A percentile compares a stretch with the other conserved stretches of the same genome.
phyloP scores from a whole-genome alignment of 1,284 basidiomycete genomes.

The Ceraceosorus guamensis region DNA sequence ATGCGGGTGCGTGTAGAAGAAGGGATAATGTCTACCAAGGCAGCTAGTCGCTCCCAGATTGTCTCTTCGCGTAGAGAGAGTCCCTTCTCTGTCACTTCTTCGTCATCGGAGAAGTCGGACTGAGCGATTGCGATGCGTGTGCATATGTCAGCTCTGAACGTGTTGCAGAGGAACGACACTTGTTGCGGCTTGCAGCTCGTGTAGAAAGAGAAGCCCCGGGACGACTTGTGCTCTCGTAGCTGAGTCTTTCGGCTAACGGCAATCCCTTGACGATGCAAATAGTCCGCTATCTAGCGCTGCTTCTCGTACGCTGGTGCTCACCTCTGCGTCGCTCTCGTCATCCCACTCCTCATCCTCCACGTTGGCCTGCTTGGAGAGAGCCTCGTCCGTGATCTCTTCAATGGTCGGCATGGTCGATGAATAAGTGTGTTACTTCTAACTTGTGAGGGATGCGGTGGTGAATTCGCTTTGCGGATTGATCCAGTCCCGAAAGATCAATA shows the following conservation, averaged over 20 bases:
- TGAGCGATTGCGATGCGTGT: not conserved
- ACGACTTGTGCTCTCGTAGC: no score
- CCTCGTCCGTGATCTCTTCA: conserved; percentile 10
- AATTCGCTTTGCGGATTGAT: no score
- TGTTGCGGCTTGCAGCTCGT: not conserved
- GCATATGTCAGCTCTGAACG: not conserved
- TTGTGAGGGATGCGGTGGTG: no score
- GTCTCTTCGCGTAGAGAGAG: conserved; percentile 57
- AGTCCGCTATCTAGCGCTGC: no score
- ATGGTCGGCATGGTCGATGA: conserved; percentile 6
- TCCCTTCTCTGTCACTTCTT: conserved; percentile 34
- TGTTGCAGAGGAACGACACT: not conserved
- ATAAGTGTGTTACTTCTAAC: not conserved
- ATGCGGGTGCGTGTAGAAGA: conserved; percentile 77
- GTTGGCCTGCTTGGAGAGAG: not conserved
- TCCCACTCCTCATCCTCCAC: conserved; percentile 10
- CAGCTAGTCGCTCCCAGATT: conserved; percentile 77
- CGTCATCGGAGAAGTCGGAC: not conserved
- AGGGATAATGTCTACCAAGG: conserved; percentile 89
- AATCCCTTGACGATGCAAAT: no score
- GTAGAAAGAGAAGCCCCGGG: no score
- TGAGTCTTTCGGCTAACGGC: no score
- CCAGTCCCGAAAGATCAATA: no score
- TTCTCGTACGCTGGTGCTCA: not conserved
- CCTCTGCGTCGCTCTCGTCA: conserved; percentile 5